phyloP scores from a whole-genome alignment of 2,329 filamentous ascomycete species.

The Pseudodiploospora longispora region DNA sequence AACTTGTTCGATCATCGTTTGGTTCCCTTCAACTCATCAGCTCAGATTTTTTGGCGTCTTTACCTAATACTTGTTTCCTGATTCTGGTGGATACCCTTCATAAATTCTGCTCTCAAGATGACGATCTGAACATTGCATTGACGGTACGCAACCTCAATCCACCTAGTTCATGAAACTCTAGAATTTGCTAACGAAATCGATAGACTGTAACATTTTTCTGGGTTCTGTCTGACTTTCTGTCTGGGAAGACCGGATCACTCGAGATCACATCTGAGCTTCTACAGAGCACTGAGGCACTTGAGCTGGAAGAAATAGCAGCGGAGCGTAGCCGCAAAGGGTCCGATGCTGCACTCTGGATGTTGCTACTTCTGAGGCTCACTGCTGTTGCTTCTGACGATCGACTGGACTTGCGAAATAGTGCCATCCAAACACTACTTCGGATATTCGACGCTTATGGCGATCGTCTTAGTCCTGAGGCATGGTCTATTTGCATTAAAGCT shows the following conservation, averaged over 20 bases:
- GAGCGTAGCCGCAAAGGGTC: conserved; percentile 52
- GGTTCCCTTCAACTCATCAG: conserved; percentile 85
- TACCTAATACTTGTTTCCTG: conserved; percentile 63
- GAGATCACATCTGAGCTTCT: conserved; percentile 51
- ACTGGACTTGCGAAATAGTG: conserved; percentile 73
- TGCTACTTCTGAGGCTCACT: conserved; percentile 63
- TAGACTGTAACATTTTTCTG: conserved; percentile 91
- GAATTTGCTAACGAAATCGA: neutral
- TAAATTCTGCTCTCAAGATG: conserved; percentile 79
- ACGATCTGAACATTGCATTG: conserved; percentile 90
- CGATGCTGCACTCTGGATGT: conserved; percentile 68
- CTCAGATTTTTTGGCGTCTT: conserved; percentile 79
- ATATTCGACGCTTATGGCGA: conserved; percentile 91
- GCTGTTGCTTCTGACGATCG: conserved; percentile 63
- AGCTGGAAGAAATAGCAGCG: conserved; percentile 51
- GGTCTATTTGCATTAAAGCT: conserved; percentile 73
- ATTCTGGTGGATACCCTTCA: conserved; percentile 80
- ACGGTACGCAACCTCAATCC: conserved; percentile 48
- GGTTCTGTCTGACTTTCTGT: conserved; percentile 86
- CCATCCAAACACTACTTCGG: conserved; percentile 80
- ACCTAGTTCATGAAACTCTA: no score
- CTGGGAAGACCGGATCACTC: conserved; percentile 48
- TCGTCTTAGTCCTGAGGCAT: conserved; percentile 66
- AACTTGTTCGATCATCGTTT: conserved; percentile 79
- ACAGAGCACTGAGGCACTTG: conserved; percentile 38